phyloP scores from a whole-genome alignment of 1,284 basidiomycete species.

The Fomitopsis palustris region DNA sequence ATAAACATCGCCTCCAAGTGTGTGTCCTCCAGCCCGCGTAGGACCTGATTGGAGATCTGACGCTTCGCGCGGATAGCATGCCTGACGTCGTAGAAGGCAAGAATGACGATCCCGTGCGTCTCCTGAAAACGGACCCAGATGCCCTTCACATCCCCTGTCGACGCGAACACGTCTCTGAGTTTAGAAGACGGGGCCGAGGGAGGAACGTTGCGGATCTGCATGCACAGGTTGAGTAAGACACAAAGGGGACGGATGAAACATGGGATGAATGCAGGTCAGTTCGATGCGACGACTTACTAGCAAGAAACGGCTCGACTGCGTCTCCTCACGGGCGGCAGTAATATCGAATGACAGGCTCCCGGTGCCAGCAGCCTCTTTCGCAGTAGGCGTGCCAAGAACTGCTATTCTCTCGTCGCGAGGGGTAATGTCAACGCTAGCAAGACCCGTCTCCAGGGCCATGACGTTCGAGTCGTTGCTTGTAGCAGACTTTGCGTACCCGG shows the following conservation, averaged over 20 bases:
- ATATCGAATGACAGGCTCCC: neutral
- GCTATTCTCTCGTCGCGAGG: constrained; percentile 18
- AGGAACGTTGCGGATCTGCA: constrained; percentile 21
- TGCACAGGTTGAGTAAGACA: constrained; percentile 2
- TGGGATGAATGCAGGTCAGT: neutral
- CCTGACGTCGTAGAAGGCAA: constrained; percentile 63
- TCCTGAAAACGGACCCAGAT: constrained; percentile 47
- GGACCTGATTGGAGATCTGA: constrained; percentile 16
- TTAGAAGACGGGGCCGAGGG: constrained; percentile 5
- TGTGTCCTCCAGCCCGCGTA: constrained; percentile 17
- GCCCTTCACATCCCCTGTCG: constrained; percentile 39
- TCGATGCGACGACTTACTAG: too few relatives aligned
- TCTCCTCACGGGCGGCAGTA: constrained; percentile 12
- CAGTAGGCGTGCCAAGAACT: neutral
- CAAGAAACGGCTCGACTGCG: constrained; percentile 13
- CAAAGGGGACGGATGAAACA: neutral
- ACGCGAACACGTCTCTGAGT: constrained; percentile 15
- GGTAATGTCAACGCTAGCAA: constrained; percentile 16
- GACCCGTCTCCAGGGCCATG: constrained; percentile 10
- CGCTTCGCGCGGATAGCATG: constrained; percentile 46
- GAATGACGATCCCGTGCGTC: constrained; percentile 46
- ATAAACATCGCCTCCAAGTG: constrained; percentile 15
- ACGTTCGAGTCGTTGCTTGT: neutral
- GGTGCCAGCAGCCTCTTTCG: neutral
- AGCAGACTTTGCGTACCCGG: constrained; percentile 2